A percentile compares a stretch with the other conserved stretches of the same genome.
These are phyloP conservation scores for Crithidia fasciculata DNA, from an alignment of 208 protist species.

Conservation along the genomic window DNA sequence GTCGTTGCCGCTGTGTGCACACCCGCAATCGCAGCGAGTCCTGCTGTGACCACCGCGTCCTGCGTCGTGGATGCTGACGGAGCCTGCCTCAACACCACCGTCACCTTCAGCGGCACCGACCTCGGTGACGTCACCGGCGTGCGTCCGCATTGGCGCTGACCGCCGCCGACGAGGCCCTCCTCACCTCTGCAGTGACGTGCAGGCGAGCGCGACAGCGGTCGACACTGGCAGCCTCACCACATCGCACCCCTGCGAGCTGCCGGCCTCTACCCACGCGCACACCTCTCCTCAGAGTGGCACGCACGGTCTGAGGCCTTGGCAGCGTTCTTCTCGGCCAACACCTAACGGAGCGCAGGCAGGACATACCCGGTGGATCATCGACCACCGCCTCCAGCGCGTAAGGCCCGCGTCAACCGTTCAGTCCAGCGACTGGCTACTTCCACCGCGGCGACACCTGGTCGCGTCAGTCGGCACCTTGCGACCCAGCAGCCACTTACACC, in stretches of 20 bases:
- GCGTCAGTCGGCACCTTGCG: conserved; percentile 38
- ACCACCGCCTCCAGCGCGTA: conserved; percentile 1
- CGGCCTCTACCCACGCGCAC: conserved; percentile 29
- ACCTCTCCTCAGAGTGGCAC: conserved; percentile 6
- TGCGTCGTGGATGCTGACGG: not conserved
- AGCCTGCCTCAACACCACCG: conserved; percentile 6
- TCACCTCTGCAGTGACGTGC: conserved; percentile 8
- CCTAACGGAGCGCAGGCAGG: not conserved
- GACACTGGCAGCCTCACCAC: conserved; percentile 27
- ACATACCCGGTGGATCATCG: conserved; percentile 10
- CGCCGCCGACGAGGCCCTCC: not conserved
- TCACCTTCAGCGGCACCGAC: conserved; percentile 19
- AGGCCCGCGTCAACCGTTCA: conserved; percentile 22
- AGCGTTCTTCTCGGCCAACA: conserved; percentile 17
- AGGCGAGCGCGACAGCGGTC: not conserved
- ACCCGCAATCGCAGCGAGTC: not conserved
- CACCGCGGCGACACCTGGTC: conserved; percentile 37
- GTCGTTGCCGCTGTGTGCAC: not conserved
- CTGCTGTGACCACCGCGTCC: not conserved
- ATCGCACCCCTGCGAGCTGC: not conserved
- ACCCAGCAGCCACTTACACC: conserved; percentile 23
- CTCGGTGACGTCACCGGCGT: conserved; percentile 9
- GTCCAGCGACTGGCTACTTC: conserved; percentile 29
- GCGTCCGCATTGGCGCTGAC: conserved; percentile 23
- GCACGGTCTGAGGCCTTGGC: conserved; percentile 13